Evolutionary conservation across 2,329 filamentous ascomycete species (phyloP).

Genomic region (Colletotrichum horii): DNA sequence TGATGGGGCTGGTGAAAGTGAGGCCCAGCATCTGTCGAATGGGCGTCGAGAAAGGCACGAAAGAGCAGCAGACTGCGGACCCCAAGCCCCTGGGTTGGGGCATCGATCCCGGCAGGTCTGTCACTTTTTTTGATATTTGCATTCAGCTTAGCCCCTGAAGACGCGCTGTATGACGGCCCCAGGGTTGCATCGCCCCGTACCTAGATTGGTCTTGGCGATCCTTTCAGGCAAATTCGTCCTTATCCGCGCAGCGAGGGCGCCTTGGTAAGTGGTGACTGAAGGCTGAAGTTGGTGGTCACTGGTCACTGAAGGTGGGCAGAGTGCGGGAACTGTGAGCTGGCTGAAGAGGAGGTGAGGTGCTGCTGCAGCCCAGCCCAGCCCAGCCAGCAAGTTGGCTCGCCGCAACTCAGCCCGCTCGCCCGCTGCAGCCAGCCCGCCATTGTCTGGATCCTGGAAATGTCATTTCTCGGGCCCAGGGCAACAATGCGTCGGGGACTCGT

Average conservation of each 20-base stretch:
- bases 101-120: neutral
- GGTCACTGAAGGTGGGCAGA: neutral
- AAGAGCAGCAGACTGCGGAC: neutral
- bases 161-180: neutral
- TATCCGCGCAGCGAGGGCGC: neutral
- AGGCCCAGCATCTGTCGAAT: neutral
- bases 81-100: constrained; percentile 6
- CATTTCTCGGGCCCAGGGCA: constrained; percentile 9
- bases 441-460: constrained; percentile 2
- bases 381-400: neutral
- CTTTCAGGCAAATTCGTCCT: constrained; percentile 3
- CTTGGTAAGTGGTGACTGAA: neutral
- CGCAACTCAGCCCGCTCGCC: neutral
- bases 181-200: constrained; percentile 7
- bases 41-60: neutral
- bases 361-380: neutral
- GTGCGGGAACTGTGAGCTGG: neutral
- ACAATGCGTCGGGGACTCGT: constrained; percentile 8
- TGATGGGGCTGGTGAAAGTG: neutral
- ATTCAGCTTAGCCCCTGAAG: constrained; percentile 13
- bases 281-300: neutral
- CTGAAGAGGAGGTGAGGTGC: neutral
- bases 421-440: neutral
- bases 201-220: constrained; percentile 11
- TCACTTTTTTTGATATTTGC: constrained; percentile 3